phyloP scores from a whole-genome alignment of 441 rosid species.

The Sinapis alba region DNA sequence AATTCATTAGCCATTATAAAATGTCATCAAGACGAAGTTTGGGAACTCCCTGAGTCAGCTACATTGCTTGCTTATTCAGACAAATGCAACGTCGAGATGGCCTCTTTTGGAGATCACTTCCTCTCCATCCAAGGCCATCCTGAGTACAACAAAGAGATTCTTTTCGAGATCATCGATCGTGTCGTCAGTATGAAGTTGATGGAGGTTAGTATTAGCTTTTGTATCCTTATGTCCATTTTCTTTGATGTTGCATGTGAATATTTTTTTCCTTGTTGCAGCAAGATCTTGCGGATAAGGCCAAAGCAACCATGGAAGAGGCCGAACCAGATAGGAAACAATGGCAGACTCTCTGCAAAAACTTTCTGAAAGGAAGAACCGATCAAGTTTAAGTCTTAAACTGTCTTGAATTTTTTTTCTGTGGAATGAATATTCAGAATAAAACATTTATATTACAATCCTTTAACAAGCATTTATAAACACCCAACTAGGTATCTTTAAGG shows the following conservation, averaged over 20 bases:
- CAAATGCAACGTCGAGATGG: slow-evolving; percentile 72
- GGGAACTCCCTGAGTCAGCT: slow-evolving; percentile 72
- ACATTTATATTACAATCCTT: slow-evolving; percentile 5
- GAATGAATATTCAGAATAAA: not conserved
- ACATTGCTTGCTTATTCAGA: slow-evolving; percentile 73
- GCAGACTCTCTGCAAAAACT: slow-evolving; percentile 70
- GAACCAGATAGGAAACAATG: slow-evolving; percentile 66
- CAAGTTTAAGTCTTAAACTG: not conserved
- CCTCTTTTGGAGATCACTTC: slow-evolving; percentile 51
- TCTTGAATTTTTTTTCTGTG: not conserved
- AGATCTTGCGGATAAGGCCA: slow-evolving; percentile 57
- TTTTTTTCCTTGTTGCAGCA: slow-evolving; percentile 36
- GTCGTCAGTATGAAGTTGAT: slow-evolving; percentile 52
- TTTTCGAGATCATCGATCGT: slow-evolving; percentile 71
- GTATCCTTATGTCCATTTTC: not conserved
- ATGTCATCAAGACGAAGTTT: slow-evolving; percentile 80
- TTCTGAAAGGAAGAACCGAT: slow-evolving; percentile 50
- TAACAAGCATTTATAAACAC: not conserved
- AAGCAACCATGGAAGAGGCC: slow-evolving; percentile 47
- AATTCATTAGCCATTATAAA: slow-evolving; percentile 57
- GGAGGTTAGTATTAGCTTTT: slow-evolving; percentile 8
- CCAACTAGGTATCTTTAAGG: not conserved
- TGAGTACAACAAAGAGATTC: slow-evolving; percentile 81
- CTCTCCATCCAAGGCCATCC: slow-evolving; percentile 86
- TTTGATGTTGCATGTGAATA: not conserved